Conservation (phyloP, 2,329 filamentous ascomycete species). For the Lizonia empirigonia region DNA sequence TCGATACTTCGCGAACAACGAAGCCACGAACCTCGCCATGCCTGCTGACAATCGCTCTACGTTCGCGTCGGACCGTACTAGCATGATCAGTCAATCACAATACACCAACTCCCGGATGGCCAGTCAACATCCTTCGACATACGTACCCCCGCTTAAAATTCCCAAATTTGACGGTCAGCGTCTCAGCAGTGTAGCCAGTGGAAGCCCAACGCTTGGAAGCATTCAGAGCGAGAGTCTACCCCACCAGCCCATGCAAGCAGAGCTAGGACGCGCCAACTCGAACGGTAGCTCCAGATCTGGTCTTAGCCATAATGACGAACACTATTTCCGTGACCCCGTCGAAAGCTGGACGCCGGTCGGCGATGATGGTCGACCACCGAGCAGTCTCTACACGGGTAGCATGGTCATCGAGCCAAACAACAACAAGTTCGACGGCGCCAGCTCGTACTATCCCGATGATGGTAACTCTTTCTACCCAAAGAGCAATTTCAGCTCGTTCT, state of each 20-base stretch:
- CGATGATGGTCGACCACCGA: constrained; percentile 43
- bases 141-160: constrained; percentile 68
- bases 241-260: constrained; percentile 46
- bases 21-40: constrained; percentile 59
- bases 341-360: constrained; percentile 48
- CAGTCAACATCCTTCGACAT: constrained; percentile 68
- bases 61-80: constrained; percentile 48
- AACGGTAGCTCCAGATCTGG: constrained; percentile 44
- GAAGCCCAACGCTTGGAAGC: constrained; percentile 71
- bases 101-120: constrained; percentile 61
- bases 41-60: constrained; percentile 62
- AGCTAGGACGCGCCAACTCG: constrained; percentile 47
- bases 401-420: constrained; percentile 50
- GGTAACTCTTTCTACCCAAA: constrained; percentile 46
- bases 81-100: constrained; percentile 45
- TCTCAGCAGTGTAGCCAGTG: constrained; percentile 69
- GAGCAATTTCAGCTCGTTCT: constrained; percentile 62
- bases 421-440: constrained; percentile 59
- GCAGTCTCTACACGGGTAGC: constrained; percentile 53
- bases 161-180: constrained; percentile 62
- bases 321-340: constrained; percentile 38
- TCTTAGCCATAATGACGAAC: constrained; percentile 38
- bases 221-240: constrained; percentile 53
- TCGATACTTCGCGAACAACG: constrained; percentile 76
- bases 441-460: constrained; percentile 49